A percentile compares a stretch with the other conserved stretches of the same genome.
phyloP scores from a whole-genome alignment of 331 rosid species.

The Quercus phellos region DNA sequence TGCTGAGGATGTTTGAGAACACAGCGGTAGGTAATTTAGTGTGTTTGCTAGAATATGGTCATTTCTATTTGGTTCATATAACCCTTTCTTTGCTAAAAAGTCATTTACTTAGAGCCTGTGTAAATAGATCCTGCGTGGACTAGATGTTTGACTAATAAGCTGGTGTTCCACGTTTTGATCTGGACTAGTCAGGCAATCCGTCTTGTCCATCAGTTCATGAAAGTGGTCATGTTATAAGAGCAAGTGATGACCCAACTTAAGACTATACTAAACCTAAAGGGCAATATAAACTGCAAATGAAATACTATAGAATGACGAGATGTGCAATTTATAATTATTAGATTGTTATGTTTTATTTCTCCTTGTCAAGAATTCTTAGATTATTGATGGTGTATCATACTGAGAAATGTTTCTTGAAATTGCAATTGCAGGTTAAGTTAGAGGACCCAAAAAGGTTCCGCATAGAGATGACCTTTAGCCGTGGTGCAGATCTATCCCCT shows the following conservation, averaged over 20 bases:
- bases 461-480: conserved; percentile 84
- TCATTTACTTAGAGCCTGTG: neutral
- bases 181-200: neutral
- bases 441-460: conserved; percentile 91
- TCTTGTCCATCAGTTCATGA: neutral
- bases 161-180: neutral
- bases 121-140: neutral
- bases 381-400: conserved; percentile 4
- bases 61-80: conserved; percentile 5
- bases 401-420: conserved; percentile 18
- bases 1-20: conserved; percentile 90
- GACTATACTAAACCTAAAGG: neutral
- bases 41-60: neutral
- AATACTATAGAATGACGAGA: neutral
- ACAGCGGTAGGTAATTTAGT: conserved; percentile 57
- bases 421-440: conserved; percentile 62
- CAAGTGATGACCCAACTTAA: neutral
- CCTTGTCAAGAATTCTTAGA: neutral
- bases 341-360: neutral
- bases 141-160: neutral
- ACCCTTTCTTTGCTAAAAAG: neutral
- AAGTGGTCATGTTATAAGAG: neutral
- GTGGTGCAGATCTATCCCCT: conserved; percentile 96
- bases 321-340: neutral
- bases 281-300: neutral